Evolutionary conservation across 495 filamentous ascomycete species (phyloP), one percentile per base, ranked within the genome.

Genomic region (Podospora australis): DNA sequence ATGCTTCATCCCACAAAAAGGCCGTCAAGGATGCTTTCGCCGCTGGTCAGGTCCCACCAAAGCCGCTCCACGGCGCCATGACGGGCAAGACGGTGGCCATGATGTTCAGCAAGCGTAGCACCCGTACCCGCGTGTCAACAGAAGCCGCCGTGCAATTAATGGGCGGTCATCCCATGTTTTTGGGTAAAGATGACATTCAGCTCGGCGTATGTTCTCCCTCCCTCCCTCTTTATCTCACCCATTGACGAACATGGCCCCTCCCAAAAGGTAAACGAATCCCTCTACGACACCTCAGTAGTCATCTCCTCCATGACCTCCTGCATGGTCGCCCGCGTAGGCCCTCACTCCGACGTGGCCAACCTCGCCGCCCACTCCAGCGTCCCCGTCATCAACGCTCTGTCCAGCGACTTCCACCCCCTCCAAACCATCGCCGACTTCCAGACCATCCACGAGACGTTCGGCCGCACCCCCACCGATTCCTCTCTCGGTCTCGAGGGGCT

Each of bases 81-180:
- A 71, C 77, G 17, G 87, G 88, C 19, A 80, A 89, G 66, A 94
- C 90, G 3, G 78, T 96, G 10, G 90, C 92, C 49, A 87, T 98
- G 82, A 84, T 90, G 73, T 97, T 98, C 75, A 90, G 75, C 72
- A 98, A 98, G 71, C 81, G 90, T 22, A 90, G 84, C 54, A 98
- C 92, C 11, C 77, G 92, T 39, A 98, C 92, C 13, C 80, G 92
- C 40, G 83, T 98, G 22, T 95, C 88, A 11, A 95, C 89, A 11
- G 92, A 98, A 71, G 80, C 82, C 6, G 92, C 92, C 8, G 78
- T 95, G 10, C 78, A 82, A 14, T 67, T 82, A 34, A 78, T 98
- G 73, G 86, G 88, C 34, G 92, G 92, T 2, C 87, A 96, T 64
- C 86, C 92, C 14, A 92, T 98, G 88, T 98, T 97, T 65, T 69